Conservation (phyloP, 176 grass and related monocot species). For the Saccharum spontaneum region DNA sequence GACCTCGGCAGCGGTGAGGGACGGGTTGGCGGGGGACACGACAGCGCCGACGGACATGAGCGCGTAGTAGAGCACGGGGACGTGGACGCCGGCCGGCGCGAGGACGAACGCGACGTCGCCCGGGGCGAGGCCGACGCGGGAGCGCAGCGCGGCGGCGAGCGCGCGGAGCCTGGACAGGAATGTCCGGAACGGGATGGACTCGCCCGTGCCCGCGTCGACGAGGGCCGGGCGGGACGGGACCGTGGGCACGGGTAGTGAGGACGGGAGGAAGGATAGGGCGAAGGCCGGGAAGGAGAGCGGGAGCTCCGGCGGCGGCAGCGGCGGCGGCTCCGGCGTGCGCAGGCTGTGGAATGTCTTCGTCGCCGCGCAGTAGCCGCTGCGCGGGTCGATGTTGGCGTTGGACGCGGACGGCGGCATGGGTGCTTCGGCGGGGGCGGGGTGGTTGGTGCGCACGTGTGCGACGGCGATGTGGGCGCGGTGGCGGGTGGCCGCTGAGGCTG, state of each 20-base stretch:
- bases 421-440: no score
- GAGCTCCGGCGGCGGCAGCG: constrained; percentile 10
- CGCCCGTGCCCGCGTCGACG: constrained; percentile 40
- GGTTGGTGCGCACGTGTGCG: not conserved
- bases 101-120: constrained; percentile 59
- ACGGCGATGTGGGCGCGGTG: no score
- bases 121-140: not conserved
- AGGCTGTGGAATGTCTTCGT: constrained; percentile 61
- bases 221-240: constrained; percentile 31
- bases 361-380: constrained; percentile 56
- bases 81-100: constrained; percentile 34
- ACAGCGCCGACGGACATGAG: constrained; percentile 52
- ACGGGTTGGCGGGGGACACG: constrained; percentile 51
- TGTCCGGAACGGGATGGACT: constrained; percentile 14
- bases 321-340: not conserved
- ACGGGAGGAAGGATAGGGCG: constrained; percentile 44
- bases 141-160: constrained; percentile 37
- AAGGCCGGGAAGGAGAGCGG: constrained; percentile 43
- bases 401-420: constrained; percentile 3
- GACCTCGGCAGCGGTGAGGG: constrained; percentile 37
- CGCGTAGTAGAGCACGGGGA: constrained; percentile 52
- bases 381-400: constrained; percentile 24
- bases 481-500: no score
- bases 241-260: not conserved
- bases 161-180: constrained; percentile 29